Conservation (phyloP, 176 grass and related monocot genomes). For the Tuctoria greenei region DNA sequence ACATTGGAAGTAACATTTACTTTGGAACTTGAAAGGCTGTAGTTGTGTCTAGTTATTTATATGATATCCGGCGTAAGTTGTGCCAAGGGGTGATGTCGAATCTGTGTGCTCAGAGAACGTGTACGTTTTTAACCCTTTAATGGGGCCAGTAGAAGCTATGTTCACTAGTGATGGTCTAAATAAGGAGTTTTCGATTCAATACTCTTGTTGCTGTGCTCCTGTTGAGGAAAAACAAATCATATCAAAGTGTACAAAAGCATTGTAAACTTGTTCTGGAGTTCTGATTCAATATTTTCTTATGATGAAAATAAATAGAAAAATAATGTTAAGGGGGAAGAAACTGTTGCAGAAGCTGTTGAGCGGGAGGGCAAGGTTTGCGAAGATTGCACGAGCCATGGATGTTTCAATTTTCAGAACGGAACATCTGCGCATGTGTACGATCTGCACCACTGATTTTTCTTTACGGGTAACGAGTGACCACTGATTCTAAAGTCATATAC, state of each 20-base stretch:
- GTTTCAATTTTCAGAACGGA: no score
- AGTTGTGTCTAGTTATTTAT: slow-evolving; percentile 21
- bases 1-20: background rate
- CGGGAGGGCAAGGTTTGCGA: no score
- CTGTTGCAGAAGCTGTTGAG: no score
- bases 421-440: no score
- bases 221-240: background rate
- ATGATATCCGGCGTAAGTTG: background rate
- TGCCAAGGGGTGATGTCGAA: background rate
- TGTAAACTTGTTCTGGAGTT: background rate
- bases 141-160: background rate
- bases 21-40: slow-evolving; percentile 1
- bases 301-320: background rate
- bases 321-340: no score
- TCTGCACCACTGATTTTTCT: no score
- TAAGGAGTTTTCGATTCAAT: background rate
- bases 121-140: background rate
- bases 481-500: no score
- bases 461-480: no score
- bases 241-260: background rate
- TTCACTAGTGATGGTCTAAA: background rate
- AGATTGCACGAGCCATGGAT: no score
- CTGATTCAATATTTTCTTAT: background rate
- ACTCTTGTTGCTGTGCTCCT: background rate
- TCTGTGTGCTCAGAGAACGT: background rate